A percentile compares a stretch with the other conserved stretches of the same genome.
Evolutionary conservation across 1,139 yeast genomes (phyloP).

Genomic region (Saccharomyces hybrid): DNA sequence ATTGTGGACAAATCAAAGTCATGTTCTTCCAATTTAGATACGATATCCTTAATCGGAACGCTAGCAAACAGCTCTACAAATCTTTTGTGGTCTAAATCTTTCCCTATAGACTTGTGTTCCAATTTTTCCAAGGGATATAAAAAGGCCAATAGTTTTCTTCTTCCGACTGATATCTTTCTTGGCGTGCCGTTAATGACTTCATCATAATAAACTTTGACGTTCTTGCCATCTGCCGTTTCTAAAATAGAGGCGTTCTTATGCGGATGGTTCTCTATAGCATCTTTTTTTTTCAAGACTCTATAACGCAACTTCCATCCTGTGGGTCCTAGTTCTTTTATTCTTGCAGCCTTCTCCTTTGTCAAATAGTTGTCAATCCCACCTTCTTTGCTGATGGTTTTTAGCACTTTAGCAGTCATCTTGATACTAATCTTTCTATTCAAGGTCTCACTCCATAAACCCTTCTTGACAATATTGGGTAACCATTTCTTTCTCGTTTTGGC

Average conservation of each 20-base stretch:
- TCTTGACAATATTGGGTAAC: conserved; percentile 71
- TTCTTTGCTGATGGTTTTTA: conserved; percentile 80
- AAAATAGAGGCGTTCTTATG: conserved; percentile 31
- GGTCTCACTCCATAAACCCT: conserved; percentile 78
- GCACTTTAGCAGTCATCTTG: conserved; percentile 70
- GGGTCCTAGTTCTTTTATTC: conserved; percentile 87
- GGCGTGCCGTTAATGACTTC: conserved; percentile 41
- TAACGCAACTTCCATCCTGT: conserved; percentile 86
- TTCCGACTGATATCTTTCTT: conserved; percentile 51
- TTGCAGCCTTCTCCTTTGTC: conserved; percentile 76
- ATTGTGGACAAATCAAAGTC: conserved; percentile 38
- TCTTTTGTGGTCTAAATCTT: conserved; percentile 39
- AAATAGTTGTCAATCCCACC: conserved; percentile 91
- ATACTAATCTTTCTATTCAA: conserved; percentile 49
- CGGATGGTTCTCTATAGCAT: conserved; percentile 25
- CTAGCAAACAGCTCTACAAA: conserved; percentile 39
- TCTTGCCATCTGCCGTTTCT: conserved; percentile 32
- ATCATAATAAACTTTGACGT: conserved; percentile 43
- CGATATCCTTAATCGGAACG: conserved; percentile 30
- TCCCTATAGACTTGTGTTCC: conserved; percentile 40
- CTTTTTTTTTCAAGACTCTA: conserved; percentile 45
- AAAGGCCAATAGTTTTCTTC: conserved; percentile 49
- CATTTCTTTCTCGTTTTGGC: conserved; percentile 73
- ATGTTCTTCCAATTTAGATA: conserved; percentile 30
- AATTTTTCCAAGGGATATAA: conserved; percentile 46